These are phyloP conservation scores for Russula abietina DNA, from an alignment of 768 basidiomycete species.

Conservation along the genomic window DNA sequence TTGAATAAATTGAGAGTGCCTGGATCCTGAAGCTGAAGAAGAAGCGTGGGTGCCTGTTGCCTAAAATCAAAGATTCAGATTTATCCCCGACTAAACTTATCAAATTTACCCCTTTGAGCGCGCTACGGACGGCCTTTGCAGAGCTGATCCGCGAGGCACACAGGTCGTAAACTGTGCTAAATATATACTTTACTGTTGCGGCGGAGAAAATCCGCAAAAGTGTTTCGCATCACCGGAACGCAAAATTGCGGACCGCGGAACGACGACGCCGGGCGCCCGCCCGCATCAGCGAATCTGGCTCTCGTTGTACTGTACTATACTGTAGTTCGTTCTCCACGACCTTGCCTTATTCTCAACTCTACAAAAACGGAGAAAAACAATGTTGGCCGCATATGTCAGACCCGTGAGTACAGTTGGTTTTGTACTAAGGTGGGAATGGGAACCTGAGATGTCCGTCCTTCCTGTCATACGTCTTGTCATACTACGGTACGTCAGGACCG, in stretches of 20 bases:
- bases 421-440: not conserved
- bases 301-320: too few relatives aligned
- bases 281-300: not conserved
- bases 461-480: not conserved
- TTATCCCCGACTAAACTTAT: not conserved
- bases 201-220: not conserved
- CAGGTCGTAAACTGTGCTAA: not conserved
- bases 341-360: not conserved
- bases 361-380: not conserved
- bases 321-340: not conserved
- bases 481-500: too few relatives aligned
- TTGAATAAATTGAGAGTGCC: not conserved
- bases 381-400: not conserved
- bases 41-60: not conserved
- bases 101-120: not conserved
- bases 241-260: not conserved
- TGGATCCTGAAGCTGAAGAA: not conserved
- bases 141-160: not conserved
- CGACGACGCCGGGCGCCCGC: too few relatives aligned
- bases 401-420: too few relatives aligned
- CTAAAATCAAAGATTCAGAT: not conserved
- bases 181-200: not conserved
- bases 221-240: not conserved
- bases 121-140: too few relatives aligned
- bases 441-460: not conserved